These are phyloP conservation scores for Leccinum incarnatum DNA, from an alignment of 768 basidiomycete species.

Conservation along the genomic window DNA sequence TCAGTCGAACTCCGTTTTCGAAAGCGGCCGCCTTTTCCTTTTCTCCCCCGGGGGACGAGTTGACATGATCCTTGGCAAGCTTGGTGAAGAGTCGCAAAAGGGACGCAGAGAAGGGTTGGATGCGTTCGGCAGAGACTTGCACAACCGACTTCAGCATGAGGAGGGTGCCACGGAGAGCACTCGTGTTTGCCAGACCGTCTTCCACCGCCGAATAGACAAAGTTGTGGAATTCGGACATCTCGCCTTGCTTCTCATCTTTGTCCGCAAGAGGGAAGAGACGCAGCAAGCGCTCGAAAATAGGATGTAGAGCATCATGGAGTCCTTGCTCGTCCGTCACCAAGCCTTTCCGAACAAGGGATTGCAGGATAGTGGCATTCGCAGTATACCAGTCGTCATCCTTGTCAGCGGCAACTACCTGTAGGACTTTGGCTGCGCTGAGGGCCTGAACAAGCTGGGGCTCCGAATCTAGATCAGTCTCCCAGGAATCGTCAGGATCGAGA, in stretches of 20 bases:
- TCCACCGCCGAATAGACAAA: slow-evolving; percentile 73
- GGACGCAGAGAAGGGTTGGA: slow-evolving; percentile 72
- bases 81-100: slow-evolving; percentile 85
- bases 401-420: slow-evolving; percentile 81
- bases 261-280: slow-evolving; percentile 75
- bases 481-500: slow-evolving; percentile 3
- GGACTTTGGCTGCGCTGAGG: slow-evolving; percentile 79
- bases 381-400: slow-evolving; percentile 83
- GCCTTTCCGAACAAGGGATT: slow-evolving; percentile 85
- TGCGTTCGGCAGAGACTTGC: slow-evolving; percentile 73
- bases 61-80: slow-evolving; percentile 84
- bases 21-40: slow-evolving; percentile 34
- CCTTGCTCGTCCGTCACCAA: slow-evolving; percentile 74
- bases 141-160: slow-evolving; percentile 87
- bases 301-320: slow-evolving; percentile 79
- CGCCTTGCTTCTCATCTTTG: slow-evolving; percentile 69
- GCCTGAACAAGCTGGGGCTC: slow-evolving; percentile 69
- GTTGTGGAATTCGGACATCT: slow-evolving; percentile 71
- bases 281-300: slow-evolving; percentile 79
- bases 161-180: slow-evolving; percentile 72
- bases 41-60: slow-evolving; percentile 41
- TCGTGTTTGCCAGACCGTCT: slow-evolving; percentile 76
- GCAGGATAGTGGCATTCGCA: slow-evolving; percentile 66
- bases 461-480: slow-evolving; percentile 66
- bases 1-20: slow-evolving; percentile 60